Base-by-base conservation (phyloP, 352 stramenopile species). In the Phytophthora sansomeana region DNA sequence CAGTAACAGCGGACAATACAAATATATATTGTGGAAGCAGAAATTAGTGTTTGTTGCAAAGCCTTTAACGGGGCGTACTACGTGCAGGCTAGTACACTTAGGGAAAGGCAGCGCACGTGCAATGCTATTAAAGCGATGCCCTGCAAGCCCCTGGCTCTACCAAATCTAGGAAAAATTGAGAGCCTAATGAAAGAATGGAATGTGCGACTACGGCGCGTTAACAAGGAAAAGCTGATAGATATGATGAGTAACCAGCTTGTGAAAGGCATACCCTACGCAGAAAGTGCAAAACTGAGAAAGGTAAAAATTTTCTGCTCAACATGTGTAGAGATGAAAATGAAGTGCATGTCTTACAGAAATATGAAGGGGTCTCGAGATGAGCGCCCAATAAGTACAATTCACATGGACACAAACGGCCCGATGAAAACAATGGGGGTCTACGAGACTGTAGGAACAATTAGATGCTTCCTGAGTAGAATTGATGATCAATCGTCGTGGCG, bases 31-130 rank as follows among this genome's bases (percentile, higher is more conserved):
- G 5, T 57, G 33, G 32, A 46, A 57, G 17, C 28, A 54, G n/a
- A 54, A 42, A 39, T 42, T 55, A 55, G 47, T 55, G 30, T 55
- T 55, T 30, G 30, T 55, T n/a, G 47, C 30, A 11, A 57, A 21
- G 19, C 32, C 24, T 46, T 33, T 35, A 57, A 57, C 46, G 19
- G 49, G 6, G 33, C 49, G 32, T 57, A 57, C 33, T 47, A 56
- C 46, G 17, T 56, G 5, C 49, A 56, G 17, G 4, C 10, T 7
- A 21, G 32, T 2, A 57, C 33, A 16, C 2, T 38, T 26, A 57
- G 21, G n/a, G 17, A 47, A 33, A 57, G 32, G 32, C 49, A 57
- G 33, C 8, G 1, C 3, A 26, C 10, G 5, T 57, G 49, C 13
- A 57, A 57, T 46, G 21, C 32, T 5, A 57, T 47, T 5, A 55